Conservation (phyloP, 1,284 basidiomycete genomes). For the Dichomitus squalens region DNA sequence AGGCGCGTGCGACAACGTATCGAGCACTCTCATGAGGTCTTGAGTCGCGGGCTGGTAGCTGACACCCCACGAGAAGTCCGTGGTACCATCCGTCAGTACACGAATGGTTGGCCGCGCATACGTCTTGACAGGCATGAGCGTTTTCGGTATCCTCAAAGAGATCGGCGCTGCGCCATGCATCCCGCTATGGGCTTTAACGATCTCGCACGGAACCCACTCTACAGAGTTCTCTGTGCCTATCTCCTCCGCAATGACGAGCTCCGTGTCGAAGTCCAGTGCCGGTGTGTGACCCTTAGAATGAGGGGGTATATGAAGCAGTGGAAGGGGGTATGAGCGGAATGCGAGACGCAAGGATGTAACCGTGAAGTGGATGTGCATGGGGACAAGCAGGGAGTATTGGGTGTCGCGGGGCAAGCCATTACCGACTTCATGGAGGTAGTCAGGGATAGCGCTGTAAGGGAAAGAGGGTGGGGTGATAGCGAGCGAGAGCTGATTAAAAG, state of each 20-base stretch:
- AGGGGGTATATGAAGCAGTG: conserved; percentile 62
- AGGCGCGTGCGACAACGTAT: conserved; percentile 80
- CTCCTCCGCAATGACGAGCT: conserved; percentile 91
- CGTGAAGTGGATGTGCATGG: conserved; percentile 78
- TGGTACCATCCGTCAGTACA: conserved; percentile 66
- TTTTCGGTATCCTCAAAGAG: conserved; percentile 80
- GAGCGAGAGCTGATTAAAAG: conserved; percentile 63
- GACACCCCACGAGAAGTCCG: conserved; percentile 88
- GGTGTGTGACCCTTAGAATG: conserved; percentile 40
- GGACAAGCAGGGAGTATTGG: conserved; percentile 81
- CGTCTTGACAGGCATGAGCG: conserved; percentile 94
- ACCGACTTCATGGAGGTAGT: conserved; percentile 77
- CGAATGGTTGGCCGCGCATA: conserved; percentile 81
- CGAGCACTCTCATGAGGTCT: conserved; percentile 85
- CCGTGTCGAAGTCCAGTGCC: conserved; percentile 73
- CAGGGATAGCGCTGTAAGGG: conserved; percentile 53
- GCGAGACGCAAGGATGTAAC: conserved; percentile 64
- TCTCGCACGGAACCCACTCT: conserved; percentile 70
- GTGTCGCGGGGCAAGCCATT: conserved; percentile 72
- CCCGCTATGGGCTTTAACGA: conserved; percentile 59
- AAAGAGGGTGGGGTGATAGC: conserved; percentile 69
- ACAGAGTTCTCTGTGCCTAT: conserved; percentile 74
- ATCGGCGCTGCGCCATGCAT: conserved; percentile 58
- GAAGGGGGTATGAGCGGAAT: conserved; percentile 84
- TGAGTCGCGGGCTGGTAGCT: conserved; percentile 88